phyloP scores from a whole-genome alignment of 2,329 filamentous ascomycete species.

The Colletotrichum spinosum region DNA sequence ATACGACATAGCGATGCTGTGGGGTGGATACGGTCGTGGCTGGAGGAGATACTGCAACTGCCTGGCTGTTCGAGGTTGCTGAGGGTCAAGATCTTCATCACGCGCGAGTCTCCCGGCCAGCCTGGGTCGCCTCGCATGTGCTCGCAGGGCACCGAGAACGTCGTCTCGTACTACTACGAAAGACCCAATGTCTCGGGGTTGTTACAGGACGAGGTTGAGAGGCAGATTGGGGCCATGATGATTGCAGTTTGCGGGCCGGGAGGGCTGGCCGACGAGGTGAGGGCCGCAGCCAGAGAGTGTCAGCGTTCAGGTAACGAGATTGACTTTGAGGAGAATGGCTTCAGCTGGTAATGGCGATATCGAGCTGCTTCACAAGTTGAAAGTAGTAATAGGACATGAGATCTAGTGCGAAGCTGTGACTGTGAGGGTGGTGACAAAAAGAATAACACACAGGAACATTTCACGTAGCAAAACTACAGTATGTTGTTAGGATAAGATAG shows the following conservation, averaged over 20 bases:
- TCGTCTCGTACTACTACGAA: slow-evolving; percentile 78
- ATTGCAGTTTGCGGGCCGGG: slow-evolving; percentile 71
- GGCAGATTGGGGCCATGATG: slow-evolving; percentile 74
- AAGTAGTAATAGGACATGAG: too few species aligned
- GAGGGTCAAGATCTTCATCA: slow-evolving; percentile 76
- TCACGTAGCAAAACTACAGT: too few species aligned
- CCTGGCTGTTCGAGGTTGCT: slow-evolving; percentile 73
- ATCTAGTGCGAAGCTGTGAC: too few species aligned
- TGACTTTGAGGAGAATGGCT: slow-evolving; percentile 69
- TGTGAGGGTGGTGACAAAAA: too few species aligned
- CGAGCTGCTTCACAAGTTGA: too few species aligned
- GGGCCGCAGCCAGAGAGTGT: slow-evolving; percentile 59
- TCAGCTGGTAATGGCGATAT: slow-evolving; percentile 41
- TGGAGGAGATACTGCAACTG: slow-evolving; percentile 67
- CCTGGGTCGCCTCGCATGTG: slow-evolving; percentile 51
- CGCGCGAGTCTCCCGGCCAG: slow-evolving; percentile 69
- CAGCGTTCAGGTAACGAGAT: slow-evolving; percentile 58
- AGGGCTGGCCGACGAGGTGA: slow-evolving; percentile 65
- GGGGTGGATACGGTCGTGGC: slow-evolving; percentile 78
- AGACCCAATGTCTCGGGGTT: slow-evolving; percentile 73
- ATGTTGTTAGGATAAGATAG: too few species aligned
- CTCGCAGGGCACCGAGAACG: slow-evolving; percentile 60
- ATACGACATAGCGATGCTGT: slow-evolving; percentile 76
- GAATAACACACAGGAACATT: too few species aligned
- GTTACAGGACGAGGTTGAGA: slow-evolving; percentile 70